A percentile compares a stretch with the other conserved stretches of the same genome.
phyloP scores from a whole-genome alignment of 148 eudicot genomes.

The Tetragonia tetragonoides region DNA sequence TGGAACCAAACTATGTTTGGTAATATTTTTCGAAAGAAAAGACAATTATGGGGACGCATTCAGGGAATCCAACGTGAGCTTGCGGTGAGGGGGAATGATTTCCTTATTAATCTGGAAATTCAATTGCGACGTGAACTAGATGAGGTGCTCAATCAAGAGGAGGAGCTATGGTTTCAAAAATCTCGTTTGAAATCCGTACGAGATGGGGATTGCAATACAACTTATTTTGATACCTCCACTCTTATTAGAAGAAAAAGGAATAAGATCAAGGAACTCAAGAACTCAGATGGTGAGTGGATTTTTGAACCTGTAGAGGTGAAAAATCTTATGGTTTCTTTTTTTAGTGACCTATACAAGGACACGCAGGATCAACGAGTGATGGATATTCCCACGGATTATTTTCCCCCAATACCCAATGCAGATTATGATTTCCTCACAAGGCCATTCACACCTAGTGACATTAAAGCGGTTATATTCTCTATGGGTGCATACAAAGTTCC shows the following conservation, averaged over 20 bases:
- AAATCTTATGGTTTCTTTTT: background rate
- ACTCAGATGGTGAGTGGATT: background rate
- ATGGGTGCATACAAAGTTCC: no score
- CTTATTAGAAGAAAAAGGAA: background rate
- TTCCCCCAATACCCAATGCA: no score
- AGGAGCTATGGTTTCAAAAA: conserved; percentile 9
- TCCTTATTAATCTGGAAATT: background rate
- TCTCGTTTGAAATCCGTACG: background rate
- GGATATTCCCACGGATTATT: no score
- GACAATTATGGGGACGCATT: background rate
- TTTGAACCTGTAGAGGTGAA: background rate
- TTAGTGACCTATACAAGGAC: no score
- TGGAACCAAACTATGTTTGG: background rate
- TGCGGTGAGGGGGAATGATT: background rate
- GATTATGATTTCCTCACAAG: no score
- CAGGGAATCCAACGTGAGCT: background rate
- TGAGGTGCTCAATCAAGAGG: background rate
- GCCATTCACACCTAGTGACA: no score
- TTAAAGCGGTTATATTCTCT: no score
- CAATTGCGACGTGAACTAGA: background rate
- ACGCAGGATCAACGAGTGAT: no score
- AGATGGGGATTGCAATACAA: background rate
- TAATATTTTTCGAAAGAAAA: background rate
- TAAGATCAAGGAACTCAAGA: background rate
- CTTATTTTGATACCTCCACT: background rate